Evolutionary conservation across 1,139 yeast genomes (phyloP).

Genomic region (Wickerhamomyces sp.): DNA sequence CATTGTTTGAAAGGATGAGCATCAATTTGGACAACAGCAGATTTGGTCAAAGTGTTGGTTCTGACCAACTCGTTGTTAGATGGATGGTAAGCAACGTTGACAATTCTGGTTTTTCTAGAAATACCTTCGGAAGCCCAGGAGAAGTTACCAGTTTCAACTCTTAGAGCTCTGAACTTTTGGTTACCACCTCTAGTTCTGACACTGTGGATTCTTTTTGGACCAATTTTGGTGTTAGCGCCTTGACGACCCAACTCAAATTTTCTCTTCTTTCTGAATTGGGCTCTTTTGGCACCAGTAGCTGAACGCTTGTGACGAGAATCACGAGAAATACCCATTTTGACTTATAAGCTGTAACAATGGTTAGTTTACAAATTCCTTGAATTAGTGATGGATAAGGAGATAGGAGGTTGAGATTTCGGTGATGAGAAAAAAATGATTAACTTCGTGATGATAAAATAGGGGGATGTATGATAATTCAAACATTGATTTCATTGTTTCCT

Average conservation of each 20-base stretch:
- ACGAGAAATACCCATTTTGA: conserved; percentile 98
- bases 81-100: conserved; percentile 98
- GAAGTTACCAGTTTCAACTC: conserved; percentile 99
- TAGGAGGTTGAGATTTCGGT: too few species aligned
- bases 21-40: conserved; percentile 98
- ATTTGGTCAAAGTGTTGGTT: conserved; percentile 98
- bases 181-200: conserved; percentile 99
- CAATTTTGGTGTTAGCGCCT: conserved; percentile 99
- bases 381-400: too few species aligned
- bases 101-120: conserved; percentile 98
- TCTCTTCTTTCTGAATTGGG: conserved; percentile 99
- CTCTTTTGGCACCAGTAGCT: conserved; percentile 99
- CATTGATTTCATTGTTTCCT: too few species aligned
- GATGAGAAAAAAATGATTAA: too few species aligned
- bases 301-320: conserved; percentile 99
- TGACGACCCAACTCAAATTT: conserved; percentile 99
- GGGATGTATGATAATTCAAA: too few species aligned
- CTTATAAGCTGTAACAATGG: conserved; percentile 15
- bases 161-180: conserved; percentile 99
- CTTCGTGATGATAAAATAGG: too few species aligned
- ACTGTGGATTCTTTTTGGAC: conserved; percentile 97
- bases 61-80: conserved; percentile 99
- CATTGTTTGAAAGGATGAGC: conserved; percentile 99
- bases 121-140: conserved; percentile 99
- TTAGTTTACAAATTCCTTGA: conserved; percentile 11